These are phyloP conservation scores for Usnea hakonensis DNA, from an alignment of 495 filamentous ascomycete species.

Conservation along the genomic window DNA sequence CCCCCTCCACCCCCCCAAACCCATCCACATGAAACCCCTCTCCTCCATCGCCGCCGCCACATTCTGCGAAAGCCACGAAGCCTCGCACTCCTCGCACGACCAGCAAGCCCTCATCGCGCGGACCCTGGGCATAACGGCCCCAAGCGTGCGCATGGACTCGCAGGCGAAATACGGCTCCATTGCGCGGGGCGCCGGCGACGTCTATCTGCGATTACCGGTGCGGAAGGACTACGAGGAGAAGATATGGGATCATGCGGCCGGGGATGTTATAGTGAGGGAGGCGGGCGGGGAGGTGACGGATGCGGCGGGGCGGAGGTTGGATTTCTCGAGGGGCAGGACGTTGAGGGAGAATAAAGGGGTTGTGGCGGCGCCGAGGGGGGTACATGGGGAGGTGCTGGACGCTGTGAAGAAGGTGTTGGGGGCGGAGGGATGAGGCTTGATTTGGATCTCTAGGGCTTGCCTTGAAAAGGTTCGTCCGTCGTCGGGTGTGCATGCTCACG, in stretches of 20 bases:
- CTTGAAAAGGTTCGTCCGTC: background rate
- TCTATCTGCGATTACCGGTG: slow-evolving; percentile 83
- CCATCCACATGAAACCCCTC: slow-evolving; percentile 70
- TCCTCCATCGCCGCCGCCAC: slow-evolving; percentile 67
- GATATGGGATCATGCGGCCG: slow-evolving; percentile 99
- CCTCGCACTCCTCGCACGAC: slow-evolving; percentile 78
- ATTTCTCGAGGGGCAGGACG: slow-evolving; percentile 82
- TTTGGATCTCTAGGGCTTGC: background rate
- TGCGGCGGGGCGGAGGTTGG: slow-evolving; percentile 65
- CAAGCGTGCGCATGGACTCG: slow-evolving; percentile 87
- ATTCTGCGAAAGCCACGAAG: slow-evolving; percentile 94
- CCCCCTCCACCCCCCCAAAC: slow-evolving; percentile 48
- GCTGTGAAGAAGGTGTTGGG: slow-evolving; percentile 75
- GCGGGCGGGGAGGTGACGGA: slow-evolving; percentile 90
- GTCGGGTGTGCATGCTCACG: background rate
- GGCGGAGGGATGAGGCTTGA: slow-evolving; percentile 26
- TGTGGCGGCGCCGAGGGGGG: slow-evolving; percentile 69
- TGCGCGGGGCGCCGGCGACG: slow-evolving; percentile 88
- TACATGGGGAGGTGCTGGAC: slow-evolving; percentile 69
- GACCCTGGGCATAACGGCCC: slow-evolving; percentile 74
- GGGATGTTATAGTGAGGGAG: slow-evolving; percentile 87
- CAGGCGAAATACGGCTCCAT: slow-evolving; percentile 97
- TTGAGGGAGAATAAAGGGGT: slow-evolving; percentile 86
- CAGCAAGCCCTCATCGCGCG: slow-evolving; percentile 79
- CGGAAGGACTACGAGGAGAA: slow-evolving; percentile 90